Percentiles rank a stretch among this genome's conserved stretches.
Conservation (phyloP, 441 rosid species). For the Manihot esculenta region DNA sequence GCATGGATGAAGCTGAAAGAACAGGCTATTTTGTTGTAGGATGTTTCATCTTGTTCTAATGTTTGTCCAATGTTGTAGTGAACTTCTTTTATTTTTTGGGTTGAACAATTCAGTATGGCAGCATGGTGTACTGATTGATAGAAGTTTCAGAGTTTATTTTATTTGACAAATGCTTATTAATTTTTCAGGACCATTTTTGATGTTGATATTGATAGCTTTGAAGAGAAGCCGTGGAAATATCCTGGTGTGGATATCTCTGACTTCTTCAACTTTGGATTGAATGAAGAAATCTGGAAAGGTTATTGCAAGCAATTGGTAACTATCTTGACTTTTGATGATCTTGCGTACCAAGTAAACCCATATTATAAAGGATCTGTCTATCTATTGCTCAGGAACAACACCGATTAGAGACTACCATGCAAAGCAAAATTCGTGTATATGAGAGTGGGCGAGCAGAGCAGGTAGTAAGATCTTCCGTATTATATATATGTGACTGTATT, state of each 20-base stretch:
- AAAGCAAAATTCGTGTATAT: constrained; percentile 97
- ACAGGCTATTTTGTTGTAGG: not conserved
- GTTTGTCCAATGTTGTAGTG: not conserved
- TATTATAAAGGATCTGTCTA: constrained; percentile 24
- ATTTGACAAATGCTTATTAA: constrained; percentile 17
- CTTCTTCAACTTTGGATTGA: constrained; percentile 92
- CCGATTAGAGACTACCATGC: constrained; percentile 91
- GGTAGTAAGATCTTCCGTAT: constrained; percentile 45
- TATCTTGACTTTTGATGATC: constrained; percentile 25
- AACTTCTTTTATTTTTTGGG: not conserved
- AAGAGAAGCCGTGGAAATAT: constrained; percentile 97
- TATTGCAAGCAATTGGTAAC: constrained; percentile 94
- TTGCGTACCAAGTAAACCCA: constrained; percentile 21
- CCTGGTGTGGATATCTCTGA: constrained; percentile 73
- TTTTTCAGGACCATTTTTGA: constrained; percentile 87
- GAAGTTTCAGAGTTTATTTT: constrained; percentile 10
- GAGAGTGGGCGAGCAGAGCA: constrained; percentile 95
- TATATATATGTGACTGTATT: not conserved
- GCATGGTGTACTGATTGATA: not conserved
- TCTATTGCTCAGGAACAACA: constrained; percentile 68
- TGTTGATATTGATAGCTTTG: constrained; percentile 86
- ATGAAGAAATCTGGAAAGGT: constrained; percentile 96
- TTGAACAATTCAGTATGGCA: too few species aligned
- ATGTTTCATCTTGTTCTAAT: not conserved
- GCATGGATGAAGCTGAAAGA: not conserved